phyloP scores from a whole-genome alignment of 768 basidiomycete genomes.

The Auriscalpium vulgare region DNA sequence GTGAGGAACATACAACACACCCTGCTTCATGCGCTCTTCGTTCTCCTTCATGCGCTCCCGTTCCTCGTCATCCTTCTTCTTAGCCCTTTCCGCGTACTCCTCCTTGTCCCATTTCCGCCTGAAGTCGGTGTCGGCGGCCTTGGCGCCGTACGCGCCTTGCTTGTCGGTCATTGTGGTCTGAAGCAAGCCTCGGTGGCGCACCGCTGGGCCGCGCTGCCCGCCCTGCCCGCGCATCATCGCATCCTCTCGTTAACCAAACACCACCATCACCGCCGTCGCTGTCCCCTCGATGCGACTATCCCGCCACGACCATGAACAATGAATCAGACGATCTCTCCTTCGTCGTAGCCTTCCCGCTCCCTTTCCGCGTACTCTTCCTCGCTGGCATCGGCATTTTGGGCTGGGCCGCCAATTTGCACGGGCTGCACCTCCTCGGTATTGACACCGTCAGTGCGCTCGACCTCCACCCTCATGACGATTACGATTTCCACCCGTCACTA shows the following conservation, averaged over 20 bases:
- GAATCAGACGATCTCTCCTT: conserved; percentile 36
- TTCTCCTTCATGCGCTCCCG: conserved; percentile 28
- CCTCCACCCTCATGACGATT: conserved; percentile 24
- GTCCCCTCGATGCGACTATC: background rate
- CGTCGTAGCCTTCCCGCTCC: conserved; percentile 69
- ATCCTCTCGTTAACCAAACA: background rate
- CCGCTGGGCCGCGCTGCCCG: background rate
- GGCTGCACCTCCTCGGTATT: conserved; percentile 63
- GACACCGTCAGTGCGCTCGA: conserved; percentile 71
- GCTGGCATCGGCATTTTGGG: conserved; percentile 73
- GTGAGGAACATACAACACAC: conserved; percentile 28
- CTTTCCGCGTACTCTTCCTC: conserved; percentile 83
- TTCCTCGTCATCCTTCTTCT: conserved; percentile 31
- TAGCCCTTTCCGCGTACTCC: conserved; percentile 33
- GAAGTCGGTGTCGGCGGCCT: conserved; percentile 18
- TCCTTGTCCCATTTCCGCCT: conserved; percentile 42
- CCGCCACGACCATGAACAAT: conserved; percentile 14
- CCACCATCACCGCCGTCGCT: background rate
- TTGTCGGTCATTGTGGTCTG: conserved; percentile 12
- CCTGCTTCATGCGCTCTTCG: conserved; percentile 63
- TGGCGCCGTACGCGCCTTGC: conserved; percentile 15
- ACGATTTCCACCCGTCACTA: conserved; percentile 11
- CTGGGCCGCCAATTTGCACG: conserved; percentile 92
- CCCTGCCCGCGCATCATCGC: background rate
- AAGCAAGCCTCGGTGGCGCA: background rate